Evolutionary conservation across 2,329 filamentous ascomycete species (phyloP), one percentile per base, ranked within the genome.

Genomic region (Hymenoscyphus repandus): DNA sequence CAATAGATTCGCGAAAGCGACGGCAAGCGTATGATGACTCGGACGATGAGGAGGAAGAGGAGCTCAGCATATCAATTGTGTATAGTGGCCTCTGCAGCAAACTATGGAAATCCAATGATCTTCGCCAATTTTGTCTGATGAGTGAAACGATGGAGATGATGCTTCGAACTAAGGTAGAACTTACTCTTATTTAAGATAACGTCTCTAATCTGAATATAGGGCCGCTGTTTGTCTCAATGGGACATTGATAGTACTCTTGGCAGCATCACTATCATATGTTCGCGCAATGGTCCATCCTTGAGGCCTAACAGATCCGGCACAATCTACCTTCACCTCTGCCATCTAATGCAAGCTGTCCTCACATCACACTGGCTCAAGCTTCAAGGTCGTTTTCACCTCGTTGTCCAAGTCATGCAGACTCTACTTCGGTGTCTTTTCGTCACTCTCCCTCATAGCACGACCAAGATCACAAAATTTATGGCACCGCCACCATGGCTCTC

Each of bases 361-460:
- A 76, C 75, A 61, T 77, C 79, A 43, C 79, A 85, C 64, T 72
- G 82, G 4, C 71, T 80, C 39, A 79, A 82, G 9, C 70, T 85
- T 1, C 76, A 83, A 58, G 80, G 80, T 1, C 81, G 82, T 55
- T 80, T 81, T 58, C 81, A 83, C 60, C 68, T 84, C 40, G 70
- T 84, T 5, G 66, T 82, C 42, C 67, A 73, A 33, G 67, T 73
- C 2, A 68, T 85, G 51, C 77, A 82, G 58, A 67, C 74, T 3
- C 74, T 85, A n/a, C 72, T 85, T 33, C 68, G 69, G 18, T 72
- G 72, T 33, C 72, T 85, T 15, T 69, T 83, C 32, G 59, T 68
- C 2, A 66, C 72, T 10, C 67, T 71, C 10, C 53, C 51, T 6
- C 64, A 68, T 32, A 57, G 55, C 20, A 62, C 50, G 9, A 51